phyloP scores from a whole-genome alignment of 441 rosid genomes.

The Populus tomentosa region DNA sequence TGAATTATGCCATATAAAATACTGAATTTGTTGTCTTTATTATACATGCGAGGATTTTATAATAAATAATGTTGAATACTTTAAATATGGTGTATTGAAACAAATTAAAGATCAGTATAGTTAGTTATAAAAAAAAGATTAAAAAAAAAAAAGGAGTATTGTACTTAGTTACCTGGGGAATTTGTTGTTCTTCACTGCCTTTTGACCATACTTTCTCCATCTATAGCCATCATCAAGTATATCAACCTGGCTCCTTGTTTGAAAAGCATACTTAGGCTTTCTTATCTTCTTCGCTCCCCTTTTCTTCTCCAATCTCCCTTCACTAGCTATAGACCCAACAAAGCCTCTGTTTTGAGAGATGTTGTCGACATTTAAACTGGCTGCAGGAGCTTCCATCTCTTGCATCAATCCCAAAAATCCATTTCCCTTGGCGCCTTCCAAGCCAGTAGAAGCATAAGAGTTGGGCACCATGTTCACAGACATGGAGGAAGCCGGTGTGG shows the following conservation, averaged over 20 bases:
- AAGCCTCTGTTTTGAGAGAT: background rate
- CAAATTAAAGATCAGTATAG: background rate
- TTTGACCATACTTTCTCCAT: slow-evolving; percentile 58
- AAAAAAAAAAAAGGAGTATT: background rate
- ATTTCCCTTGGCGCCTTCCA: slow-evolving; percentile 20
- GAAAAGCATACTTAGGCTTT: slow-evolving; percentile 48
- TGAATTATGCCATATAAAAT: background rate
- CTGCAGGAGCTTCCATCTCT: slow-evolving; percentile 18
- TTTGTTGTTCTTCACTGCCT: slow-evolving; percentile 52
- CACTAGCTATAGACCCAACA: slow-evolving; percentile 13
- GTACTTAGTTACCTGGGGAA: slow-evolving; percentile 44
- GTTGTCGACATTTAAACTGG: background rate
- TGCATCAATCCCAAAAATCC: slow-evolving; percentile 30
- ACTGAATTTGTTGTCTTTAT: background rate
- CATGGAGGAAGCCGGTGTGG: background rate
- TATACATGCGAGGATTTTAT: too few relatives aligned
- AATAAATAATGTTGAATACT: too few relatives aligned
- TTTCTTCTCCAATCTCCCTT: slow-evolving; percentile 9
- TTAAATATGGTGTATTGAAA: background rate
- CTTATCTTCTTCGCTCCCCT: slow-evolving; percentile 30
- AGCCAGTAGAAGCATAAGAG: background rate
- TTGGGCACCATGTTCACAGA: background rate
- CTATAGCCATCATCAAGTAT: slow-evolving; percentile 53
- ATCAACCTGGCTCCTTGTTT: slow-evolving; percentile 55
- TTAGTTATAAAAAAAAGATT: background rate